phyloP scores from a whole-genome alignment of 495 filamentous ascomycete species.

The Penicillium cataractarum region DNA sequence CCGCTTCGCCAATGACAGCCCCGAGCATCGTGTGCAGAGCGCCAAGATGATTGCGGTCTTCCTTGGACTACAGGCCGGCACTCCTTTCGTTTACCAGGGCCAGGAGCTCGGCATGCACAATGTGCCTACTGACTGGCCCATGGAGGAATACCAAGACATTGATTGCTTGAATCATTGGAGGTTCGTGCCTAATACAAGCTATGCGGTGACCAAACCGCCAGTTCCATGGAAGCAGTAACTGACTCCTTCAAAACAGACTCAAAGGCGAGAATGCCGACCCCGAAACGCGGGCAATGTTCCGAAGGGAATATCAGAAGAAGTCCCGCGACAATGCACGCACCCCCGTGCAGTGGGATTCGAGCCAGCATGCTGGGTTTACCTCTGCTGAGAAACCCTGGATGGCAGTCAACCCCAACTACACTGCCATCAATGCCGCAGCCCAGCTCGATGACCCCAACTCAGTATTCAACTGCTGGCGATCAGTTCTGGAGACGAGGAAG shows the following conservation, averaged over 20 bases:
- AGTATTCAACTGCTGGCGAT: conserved; percentile 4
- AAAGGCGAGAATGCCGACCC: neutral
- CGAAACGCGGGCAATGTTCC: conserved; percentile 2
- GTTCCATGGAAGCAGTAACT: neutral
- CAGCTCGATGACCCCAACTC: conserved; percentile 32
- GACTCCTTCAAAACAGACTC: neutral
- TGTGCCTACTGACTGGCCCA: neutral
- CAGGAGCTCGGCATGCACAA: conserved; percentile 58
- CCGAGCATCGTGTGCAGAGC: conserved; percentile 33
- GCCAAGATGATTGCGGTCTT: conserved; percentile 63
- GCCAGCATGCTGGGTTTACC: conserved; percentile 55
- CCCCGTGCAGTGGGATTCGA: conserved; percentile 60
- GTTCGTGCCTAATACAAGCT: neutral
- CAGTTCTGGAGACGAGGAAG: neutral
- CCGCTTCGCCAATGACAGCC: conserved; percentile 35
- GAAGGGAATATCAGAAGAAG: conserved; percentile 32
- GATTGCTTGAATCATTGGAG: conserved; percentile 6
- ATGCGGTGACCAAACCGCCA: neutral
- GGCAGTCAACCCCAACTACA: conserved; percentile 53
- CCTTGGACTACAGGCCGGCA: conserved; percentile 57
- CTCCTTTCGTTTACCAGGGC: conserved; percentile 70
- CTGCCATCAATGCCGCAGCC: conserved; percentile 46
- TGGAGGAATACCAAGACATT: conserved; percentile 4
- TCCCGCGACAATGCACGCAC: conserved; percentile 60
- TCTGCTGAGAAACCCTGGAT: conserved; percentile 52